Base-by-base conservation (phyloP, 495 filamentous ascomycete species). In the Aspergillus steynii region DNA sequence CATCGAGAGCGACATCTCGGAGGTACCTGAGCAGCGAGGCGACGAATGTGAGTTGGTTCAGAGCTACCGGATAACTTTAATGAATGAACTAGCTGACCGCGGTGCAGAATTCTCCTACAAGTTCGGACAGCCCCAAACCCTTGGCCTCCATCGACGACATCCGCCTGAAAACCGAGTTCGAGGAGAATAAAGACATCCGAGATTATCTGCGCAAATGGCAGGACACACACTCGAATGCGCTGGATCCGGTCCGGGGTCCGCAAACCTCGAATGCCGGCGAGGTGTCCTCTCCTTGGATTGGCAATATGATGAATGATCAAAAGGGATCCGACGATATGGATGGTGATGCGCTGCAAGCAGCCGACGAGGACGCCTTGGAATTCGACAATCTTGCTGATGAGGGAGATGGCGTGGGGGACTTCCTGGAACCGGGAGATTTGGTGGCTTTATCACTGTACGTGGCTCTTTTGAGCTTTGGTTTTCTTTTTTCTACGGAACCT, bases 391-490 rank as follows among this genome's bases (percentile, higher is more conserved):
- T 68, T 25, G 74, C 75, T 15, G 77, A 76, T 26, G 74, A 77
- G 34, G 74, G 76, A 12, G 74, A 74, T 5, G 71, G 77, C 25
- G 55, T 66, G 14, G 42, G 61, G 20, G 61, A 74, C 2, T 80
- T 78, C 53, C 73, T 95, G 14, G 74, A 85, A 31, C 81, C 85
- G 7, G 92, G 92, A 12, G 92, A 96, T 69, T 70, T 96, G 58
- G 84, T 93, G 3, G 90, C 89, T 60, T 63, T 92, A 1, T 55
- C 68, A 7, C 62, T 62, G 84, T 87, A 77, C 55, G 77, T 66
- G 12, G 3, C 60, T 7, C 29, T 46, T 53, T 37, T 32, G 48
- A 34, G 27, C 37, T 48, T 37, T 60, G 29, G 32, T 56, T 2
- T 25, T 59, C 5, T 49, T 29, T 2, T 29, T 50, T 20, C 27